Evolutionary conservation across 441 rosid genomes (phyloP).

Genomic region (Euphorbia celastroides): DNA sequence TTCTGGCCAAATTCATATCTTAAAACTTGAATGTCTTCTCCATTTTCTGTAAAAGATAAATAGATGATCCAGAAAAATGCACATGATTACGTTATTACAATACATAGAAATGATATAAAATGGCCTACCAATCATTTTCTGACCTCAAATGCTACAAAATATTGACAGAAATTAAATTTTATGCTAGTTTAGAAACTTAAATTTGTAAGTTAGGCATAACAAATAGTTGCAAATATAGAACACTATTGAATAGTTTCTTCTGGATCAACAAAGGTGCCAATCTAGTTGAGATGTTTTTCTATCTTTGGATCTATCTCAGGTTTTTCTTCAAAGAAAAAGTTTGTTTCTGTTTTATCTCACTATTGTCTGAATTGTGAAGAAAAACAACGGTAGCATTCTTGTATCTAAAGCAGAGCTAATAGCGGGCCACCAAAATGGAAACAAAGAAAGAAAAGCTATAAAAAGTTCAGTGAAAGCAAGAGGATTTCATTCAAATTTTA

Average conservation of each 20-base stretch:
- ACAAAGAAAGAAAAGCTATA: neutral
- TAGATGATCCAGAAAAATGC: slow-evolving; percentile 1
- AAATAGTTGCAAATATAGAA: too few species aligned
- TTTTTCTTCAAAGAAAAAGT: too few species aligned
- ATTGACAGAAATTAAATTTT: neutral
- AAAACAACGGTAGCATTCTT: neutral
- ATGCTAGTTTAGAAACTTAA: neutral
- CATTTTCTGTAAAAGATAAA: slow-evolving; percentile 60
- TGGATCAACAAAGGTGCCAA: too few species aligned
- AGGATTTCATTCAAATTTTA: slow-evolving; percentile 1
- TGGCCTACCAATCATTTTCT: neutral
- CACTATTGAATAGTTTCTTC: too few species aligned
- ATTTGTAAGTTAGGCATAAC: too few species aligned
- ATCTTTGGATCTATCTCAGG: too few species aligned
- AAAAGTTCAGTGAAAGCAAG: neutral
- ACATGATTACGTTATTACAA: neutral
- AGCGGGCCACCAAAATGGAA: neutral
- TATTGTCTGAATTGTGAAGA: too few species aligned
- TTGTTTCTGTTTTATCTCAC: too few species aligned
- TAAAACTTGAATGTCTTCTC: slow-evolving; percentile 84
- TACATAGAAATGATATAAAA: neutral
- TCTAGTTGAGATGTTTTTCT: too few species aligned
- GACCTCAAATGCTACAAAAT: neutral
- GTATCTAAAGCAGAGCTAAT: neutral
- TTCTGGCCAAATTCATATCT: too few species aligned